Percentiles rank a stretch among this genome's conserved stretches.
These are phyloP conservation scores for Astrothelium macrocarpum DNA, from an alignment of 495 filamentous ascomycete species.

Conservation along the genomic window DNA sequence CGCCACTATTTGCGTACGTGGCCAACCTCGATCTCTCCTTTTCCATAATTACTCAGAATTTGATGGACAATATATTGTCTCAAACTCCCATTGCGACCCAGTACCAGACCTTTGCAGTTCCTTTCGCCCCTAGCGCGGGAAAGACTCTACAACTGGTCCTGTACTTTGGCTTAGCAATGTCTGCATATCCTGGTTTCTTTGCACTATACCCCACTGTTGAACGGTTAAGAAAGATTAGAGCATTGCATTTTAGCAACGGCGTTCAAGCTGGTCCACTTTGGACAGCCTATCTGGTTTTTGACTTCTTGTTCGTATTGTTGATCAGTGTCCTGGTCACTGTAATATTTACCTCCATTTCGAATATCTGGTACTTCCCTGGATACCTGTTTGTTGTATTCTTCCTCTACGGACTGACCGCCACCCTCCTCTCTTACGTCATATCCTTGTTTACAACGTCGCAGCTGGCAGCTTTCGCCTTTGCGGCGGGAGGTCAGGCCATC, in stretches of 20 bases:
- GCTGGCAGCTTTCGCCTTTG: conserved; percentile 63
- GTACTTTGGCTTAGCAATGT: conserved; percentile 69
- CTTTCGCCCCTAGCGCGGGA: conserved; percentile 52
- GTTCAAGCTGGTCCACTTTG: conserved; percentile 22
- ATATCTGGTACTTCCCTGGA: conserved; percentile 62
- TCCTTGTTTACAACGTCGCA: conserved; percentile 61
- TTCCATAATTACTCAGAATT: conserved; percentile 60
- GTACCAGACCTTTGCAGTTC: conserved; percentile 60
- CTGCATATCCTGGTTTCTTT: conserved; percentile 73
- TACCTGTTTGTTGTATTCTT: conserved; percentile 70
- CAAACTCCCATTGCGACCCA: conserved; percentile 57
- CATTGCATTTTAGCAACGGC: conserved; percentile 76
- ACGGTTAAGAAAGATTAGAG: conserved; percentile 63
- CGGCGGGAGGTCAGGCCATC: conserved; percentile 60
- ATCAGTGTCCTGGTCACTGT: conserved; percentile 49
- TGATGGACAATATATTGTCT: conserved; percentile 54
- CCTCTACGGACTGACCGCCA: conserved; percentile 64
- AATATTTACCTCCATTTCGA: conserved; percentile 49
- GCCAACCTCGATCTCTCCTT: conserved; percentile 43
- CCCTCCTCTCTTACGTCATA: conserved; percentile 60
- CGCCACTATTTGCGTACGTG: conserved; percentile 53
- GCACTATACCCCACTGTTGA: conserved; percentile 77
- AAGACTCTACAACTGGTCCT: conserved; percentile 67
- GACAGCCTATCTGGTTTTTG: conserved; percentile 64
- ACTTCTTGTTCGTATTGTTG: conserved; percentile 59